Conservation (phyloP, 495 filamentous ascomycete species). For the Daldinia loculata region DNA sequence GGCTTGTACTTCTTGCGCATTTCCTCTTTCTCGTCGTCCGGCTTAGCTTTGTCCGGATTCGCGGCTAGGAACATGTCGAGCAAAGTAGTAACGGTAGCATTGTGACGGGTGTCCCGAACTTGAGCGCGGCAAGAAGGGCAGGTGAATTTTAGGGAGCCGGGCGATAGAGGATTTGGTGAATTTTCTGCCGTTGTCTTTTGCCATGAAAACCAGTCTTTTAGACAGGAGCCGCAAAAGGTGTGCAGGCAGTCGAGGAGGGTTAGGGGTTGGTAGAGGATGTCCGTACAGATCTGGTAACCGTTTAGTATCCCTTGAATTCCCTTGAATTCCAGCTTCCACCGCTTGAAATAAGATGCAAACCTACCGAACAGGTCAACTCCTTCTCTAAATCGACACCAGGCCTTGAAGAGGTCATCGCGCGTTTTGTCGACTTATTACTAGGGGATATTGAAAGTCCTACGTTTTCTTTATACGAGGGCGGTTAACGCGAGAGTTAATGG, state of each 20-base stretch:
- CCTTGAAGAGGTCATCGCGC: constrained; percentile 36
- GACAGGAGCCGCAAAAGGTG: constrained; percentile 92
- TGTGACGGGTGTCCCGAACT: constrained; percentile 82
- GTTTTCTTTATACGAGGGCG: constrained; percentile 9
- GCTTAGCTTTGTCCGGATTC: constrained; percentile 75
- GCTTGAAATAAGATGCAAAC: constrained; percentile 42
- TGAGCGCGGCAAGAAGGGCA: constrained; percentile 91
- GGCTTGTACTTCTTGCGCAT: constrained; percentile 74
- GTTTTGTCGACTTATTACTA: constrained; percentile 12
- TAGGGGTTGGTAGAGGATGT: constrained; percentile 93
- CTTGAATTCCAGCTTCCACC: background rate
- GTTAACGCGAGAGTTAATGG: constrained; percentile 14
- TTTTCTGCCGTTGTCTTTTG: constrained; percentile 59
- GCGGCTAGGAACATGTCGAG: constrained; percentile 80
- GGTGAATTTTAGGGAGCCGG: constrained; percentile 69
- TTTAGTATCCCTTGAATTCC: background rate
- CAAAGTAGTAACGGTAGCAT: constrained; percentile 83
- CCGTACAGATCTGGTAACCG: constrained; percentile 83
- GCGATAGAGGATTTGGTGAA: constrained; percentile 54
- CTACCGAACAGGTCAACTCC: constrained; percentile 91
- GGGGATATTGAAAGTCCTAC: background rate
- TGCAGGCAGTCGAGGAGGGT: constrained; percentile 97
- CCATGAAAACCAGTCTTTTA: constrained; percentile 91
- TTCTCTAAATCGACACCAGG: constrained; percentile 75
- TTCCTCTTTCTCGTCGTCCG: constrained; percentile 73